Conservation (phyloP, 2,329 filamentous ascomycete genomes). For the Colletotrichum gigasporum region DNA sequence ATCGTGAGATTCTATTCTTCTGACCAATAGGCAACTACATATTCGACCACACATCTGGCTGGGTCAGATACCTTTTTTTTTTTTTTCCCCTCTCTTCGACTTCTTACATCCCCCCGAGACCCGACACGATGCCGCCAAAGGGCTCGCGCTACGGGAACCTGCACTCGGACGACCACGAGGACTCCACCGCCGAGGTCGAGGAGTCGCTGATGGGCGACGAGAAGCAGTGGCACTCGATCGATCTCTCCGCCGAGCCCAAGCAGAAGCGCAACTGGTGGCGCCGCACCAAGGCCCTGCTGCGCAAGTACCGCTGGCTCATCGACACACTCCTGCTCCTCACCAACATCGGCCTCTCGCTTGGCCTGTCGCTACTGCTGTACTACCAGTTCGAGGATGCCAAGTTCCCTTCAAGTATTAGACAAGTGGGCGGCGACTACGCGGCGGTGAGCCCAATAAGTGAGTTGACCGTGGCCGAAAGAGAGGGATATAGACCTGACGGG, state of each 20-base stretch:
- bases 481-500: conserved; percentile 4
- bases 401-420: conserved; percentile 33
- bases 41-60: too few species aligned
- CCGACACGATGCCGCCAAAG: background rate
- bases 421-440: conserved; percentile 50
- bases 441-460: conserved; percentile 46
- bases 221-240: conserved; percentile 30
- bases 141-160: background rate
- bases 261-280: background rate
- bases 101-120: background rate
- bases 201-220: conserved; percentile 19
- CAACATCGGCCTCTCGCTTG: conserved; percentile 24
- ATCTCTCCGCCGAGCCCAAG: background rate
- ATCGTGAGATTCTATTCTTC: background rate
- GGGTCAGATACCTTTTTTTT: background rate
- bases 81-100: background rate
- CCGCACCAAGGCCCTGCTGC: conserved; percentile 7
- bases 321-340: conserved; percentile 24
- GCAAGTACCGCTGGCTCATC: conserved; percentile 24
- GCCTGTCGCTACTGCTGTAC: conserved; percentile 29
- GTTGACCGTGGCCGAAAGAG: background rate
- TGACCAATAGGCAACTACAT: too few species aligned
- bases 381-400: conserved; percentile 20
- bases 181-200: conserved; percentile 28
- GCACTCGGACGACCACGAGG: conserved; percentile 7